These are phyloP conservation scores for Abrus pulchellus DNA, from an alignment of 306 rosid genomes.

Conservation along the genomic window DNA sequence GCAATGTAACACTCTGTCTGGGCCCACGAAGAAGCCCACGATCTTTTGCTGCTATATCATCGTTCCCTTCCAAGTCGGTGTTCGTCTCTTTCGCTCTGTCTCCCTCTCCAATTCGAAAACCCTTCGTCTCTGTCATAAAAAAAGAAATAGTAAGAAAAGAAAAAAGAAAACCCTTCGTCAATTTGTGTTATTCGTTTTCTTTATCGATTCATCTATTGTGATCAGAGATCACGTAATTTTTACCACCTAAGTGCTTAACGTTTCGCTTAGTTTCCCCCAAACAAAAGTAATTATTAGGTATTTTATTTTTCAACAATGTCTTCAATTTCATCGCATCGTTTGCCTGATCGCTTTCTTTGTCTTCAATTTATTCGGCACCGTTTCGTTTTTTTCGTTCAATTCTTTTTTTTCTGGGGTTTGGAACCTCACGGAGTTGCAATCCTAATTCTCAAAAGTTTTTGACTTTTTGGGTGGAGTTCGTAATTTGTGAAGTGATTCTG, in stretches of 20 bases:
- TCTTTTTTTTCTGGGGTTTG: not conserved
- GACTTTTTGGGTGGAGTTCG: not conserved
- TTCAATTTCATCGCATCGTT: constrained; percentile 11
- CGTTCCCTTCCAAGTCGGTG: not conserved
- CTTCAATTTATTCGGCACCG: not conserved
- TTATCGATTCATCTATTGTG: not conserved
- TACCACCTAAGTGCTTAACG: not conserved
- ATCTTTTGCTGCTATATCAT: not conserved
- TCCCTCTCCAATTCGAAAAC: not conserved
- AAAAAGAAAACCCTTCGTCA: constrained; percentile 13
- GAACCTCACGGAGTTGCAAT: not conserved
- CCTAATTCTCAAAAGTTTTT: too few relatives aligned
- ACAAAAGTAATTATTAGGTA: constrained; percentile 19
- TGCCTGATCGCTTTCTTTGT: not conserved
- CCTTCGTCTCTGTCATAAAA: too few relatives aligned
- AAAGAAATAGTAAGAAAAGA: too few relatives aligned
- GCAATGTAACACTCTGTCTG: too few relatives aligned
- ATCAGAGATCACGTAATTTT: not conserved
- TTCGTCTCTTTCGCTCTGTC: not conserved
- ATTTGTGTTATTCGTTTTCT: not conserved
- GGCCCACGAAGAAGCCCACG: not conserved
- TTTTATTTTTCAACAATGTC: constrained; percentile 1
- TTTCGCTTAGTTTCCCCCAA: not conserved
- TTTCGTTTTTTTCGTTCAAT: not conserved
- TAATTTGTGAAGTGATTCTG: constrained; percentile 25